Evolutionary conservation across 2,329 filamentous ascomycete genomes (phyloP).

Genomic region (Orbilia oligospora): DNA sequence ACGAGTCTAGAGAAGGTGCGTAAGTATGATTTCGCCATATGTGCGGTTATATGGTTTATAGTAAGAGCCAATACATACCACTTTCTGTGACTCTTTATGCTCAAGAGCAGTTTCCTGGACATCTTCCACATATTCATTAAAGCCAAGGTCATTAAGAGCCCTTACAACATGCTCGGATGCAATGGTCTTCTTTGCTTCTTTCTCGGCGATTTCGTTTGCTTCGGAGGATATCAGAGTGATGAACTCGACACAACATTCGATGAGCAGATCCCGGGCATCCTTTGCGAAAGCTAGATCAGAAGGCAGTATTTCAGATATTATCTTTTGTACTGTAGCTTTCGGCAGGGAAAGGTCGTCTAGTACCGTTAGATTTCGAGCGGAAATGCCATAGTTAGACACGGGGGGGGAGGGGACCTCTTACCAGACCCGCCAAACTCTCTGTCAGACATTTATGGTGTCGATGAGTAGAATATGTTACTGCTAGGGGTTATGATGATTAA

Average conservation of each 20-base stretch:
- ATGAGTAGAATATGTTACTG: not conserved
- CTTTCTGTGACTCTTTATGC: slow-evolving; percentile 94
- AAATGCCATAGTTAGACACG: slow-evolving; percentile 31
- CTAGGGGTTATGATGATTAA: not conserved
- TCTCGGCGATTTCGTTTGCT: slow-evolving; percentile 98
- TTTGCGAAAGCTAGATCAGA: slow-evolving; percentile 89
- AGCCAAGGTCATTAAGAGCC: slow-evolving; percentile 91
- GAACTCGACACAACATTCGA: slow-evolving; percentile 99
- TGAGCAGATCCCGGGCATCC: slow-evolving; percentile 92
- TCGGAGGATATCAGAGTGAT: slow-evolving; percentile 98
- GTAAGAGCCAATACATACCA: slow-evolving; percentile 66
- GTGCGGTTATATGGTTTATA: slow-evolving; percentile 43
- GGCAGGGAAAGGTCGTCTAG: slow-evolving; percentile 74
- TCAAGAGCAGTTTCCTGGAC: slow-evolving; percentile 88
- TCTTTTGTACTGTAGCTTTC: slow-evolving; percentile 81
- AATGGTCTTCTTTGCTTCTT: slow-evolving; percentile 99
- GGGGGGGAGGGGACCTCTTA: slow-evolving; percentile 24
- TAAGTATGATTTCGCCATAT: slow-evolving; percentile 26
- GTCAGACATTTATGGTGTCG: slow-evolving; percentile 61
- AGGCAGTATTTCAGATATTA: slow-evolving; percentile 93
- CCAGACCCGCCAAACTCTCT: slow-evolving; percentile 62
- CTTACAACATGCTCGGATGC: slow-evolving; percentile 98
- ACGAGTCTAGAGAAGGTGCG: slow-evolving; percentile 74
- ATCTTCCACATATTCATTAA: slow-evolving; percentile 89
- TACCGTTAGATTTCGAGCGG: slow-evolving; percentile 65